Percentiles rank a stretch among this genome's conserved stretches.
Evolutionary conservation across 306 rosid genomes (phyloP).

Genomic region (Vicia villosa): DNA sequence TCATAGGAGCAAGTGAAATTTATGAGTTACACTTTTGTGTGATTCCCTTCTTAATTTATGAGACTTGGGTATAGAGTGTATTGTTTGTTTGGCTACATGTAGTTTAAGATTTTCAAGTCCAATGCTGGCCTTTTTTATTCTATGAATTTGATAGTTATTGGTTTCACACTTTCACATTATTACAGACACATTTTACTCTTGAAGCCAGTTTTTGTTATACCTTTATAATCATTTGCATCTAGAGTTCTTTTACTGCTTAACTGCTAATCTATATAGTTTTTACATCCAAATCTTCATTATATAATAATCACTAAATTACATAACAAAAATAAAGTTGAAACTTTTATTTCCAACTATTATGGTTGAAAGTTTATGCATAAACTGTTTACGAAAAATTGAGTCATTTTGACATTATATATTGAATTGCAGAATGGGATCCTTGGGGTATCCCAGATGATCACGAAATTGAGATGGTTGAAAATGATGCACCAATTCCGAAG

Average conservation of each 20-base stretch:
- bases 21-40: background rate
- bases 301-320: too few species aligned
- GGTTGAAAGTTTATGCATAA: background rate
- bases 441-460: conserved; percentile 93
- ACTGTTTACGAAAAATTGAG: background rate
- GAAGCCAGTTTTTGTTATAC: background rate
- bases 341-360: background rate
- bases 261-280: too few species aligned
- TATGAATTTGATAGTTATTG: background rate
- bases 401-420: background rate
- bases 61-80: background rate
- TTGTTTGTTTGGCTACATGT: background rate
- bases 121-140: background rate
- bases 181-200: background rate
- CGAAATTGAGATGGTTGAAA: conserved; percentile 82
- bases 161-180: conserved; percentile 7
- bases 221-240: background rate
- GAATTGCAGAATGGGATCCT: conserved; percentile 81
- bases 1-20: background rate
- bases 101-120: background rate
- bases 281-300: too few species aligned
- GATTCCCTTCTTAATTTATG: background rate
- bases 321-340: background rate
- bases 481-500: conserved; percentile 88
- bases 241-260: background rate